Evolutionary conservation across 495 filamentous ascomycete genomes (phyloP).

Genomic region (Viridothelium virens): DNA sequence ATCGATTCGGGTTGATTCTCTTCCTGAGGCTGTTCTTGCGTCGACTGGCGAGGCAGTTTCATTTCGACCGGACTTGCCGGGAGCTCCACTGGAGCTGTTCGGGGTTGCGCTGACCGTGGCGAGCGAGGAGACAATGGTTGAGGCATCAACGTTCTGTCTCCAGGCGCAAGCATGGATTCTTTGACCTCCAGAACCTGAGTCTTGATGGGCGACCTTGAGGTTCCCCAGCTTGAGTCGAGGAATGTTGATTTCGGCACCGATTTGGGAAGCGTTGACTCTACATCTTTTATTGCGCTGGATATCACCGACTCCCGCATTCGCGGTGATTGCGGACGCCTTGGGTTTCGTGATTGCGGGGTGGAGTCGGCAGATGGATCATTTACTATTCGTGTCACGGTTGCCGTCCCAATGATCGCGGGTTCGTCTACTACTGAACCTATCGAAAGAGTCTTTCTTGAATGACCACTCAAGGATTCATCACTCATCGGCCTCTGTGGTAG

Average conservation of each 20-base stretch:
- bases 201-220: conserved; percentile 3
- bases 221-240: conserved; percentile 11
- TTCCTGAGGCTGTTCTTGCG: background rate
- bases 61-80: conserved; percentile 2
- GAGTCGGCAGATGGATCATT: conserved; percentile 27
- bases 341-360: conserved; percentile 16
- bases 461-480: conserved; percentile 39
- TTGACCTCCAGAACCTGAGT: conserved; percentile 8
- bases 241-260: conserved; percentile 21
- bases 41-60: conserved; percentile 1
- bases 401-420: conserved; percentile 41
- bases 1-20: conserved; percentile 30
- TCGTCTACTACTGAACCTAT: conserved; percentile 26
- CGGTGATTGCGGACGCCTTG: conserved; percentile 17
- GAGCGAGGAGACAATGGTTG: conserved; percentile 57
- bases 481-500: conserved; percentile 72
- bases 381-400: conserved; percentile 39
- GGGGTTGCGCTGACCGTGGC: conserved; percentile 22
- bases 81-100: background rate
- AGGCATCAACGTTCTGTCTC: conserved; percentile 47
- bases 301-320: conserved; percentile 27
- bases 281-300: conserved; percentile 28
- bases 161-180: conserved; percentile 19
- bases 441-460: conserved; percentile 3
- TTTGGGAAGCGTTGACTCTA: conserved; percentile 24